Percentiles rank a stretch among this genome's conserved stretches.
phyloP scores from a whole-genome alignment of 2,329 filamentous ascomycete species.

The Cercospora citrullina region DNA sequence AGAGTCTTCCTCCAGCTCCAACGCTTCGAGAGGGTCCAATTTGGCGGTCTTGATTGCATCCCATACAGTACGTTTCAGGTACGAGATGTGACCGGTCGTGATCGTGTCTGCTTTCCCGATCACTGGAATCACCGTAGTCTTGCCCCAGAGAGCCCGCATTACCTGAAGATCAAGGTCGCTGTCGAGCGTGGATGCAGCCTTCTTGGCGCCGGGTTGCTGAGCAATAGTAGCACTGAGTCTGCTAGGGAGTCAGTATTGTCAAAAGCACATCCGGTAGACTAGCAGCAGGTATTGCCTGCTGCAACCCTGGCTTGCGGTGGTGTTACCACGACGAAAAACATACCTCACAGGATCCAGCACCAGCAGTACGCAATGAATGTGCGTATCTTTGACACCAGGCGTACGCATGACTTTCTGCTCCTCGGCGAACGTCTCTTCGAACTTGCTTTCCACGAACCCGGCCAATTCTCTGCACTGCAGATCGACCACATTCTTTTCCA shows the following conservation, averaged over 20 bases:
- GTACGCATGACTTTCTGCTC: slow-evolving; percentile 97
- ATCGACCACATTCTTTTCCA: slow-evolving; percentile 94
- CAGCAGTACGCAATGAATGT: slow-evolving; percentile 94
- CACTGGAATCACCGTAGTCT: slow-evolving; percentile 92
- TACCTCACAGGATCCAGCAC: slow-evolving; percentile 72
- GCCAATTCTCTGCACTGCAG: slow-evolving; percentile 90
- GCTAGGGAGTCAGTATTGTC: slow-evolving; percentile 33
- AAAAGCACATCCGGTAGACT: neutral
- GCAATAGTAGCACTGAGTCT: slow-evolving; percentile 70
- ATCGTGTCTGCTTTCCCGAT: slow-evolving; percentile 97
- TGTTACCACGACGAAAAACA: slow-evolving; percentile 41
- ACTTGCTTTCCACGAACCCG: slow-evolving; percentile 93
- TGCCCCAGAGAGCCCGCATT: slow-evolving; percentile 80
- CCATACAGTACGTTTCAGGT: slow-evolving; percentile 88
- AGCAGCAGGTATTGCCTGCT: neutral
- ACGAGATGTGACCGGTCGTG: slow-evolving; percentile 90
- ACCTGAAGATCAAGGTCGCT: slow-evolving; percentile 89
- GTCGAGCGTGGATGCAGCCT: slow-evolving; percentile 56
- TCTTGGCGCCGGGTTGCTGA: slow-evolving; percentile 22
- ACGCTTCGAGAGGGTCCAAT: slow-evolving; percentile 82
- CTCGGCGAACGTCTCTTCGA: slow-evolving; percentile 94
- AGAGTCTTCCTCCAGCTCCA: slow-evolving; percentile 78
- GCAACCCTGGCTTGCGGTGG: neutral
- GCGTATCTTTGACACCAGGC: slow-evolving; percentile 89
- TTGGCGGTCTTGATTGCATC: slow-evolving; percentile 80